Evolutionary conservation across 345 rosid genomes (phyloP), one percentile per base, ranked within the genome.

Genomic region (Salix udensis): DNA sequence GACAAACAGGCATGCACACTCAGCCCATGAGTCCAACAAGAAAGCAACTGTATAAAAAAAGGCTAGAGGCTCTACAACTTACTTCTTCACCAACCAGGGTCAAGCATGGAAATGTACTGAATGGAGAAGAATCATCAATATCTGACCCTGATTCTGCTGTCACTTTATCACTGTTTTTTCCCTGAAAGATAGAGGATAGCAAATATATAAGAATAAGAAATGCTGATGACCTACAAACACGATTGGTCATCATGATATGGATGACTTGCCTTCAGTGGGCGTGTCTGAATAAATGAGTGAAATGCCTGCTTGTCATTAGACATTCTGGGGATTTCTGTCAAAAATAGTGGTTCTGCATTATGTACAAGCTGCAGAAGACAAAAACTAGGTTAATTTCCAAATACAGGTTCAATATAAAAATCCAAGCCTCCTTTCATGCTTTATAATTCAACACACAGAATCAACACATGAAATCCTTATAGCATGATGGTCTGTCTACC

Each of bases 41-140:
- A 58, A 58, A 24, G 28, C 28, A 58, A 58, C 15, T 3, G 6
- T 23, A 58, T 11, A 68, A n/a, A 60, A 65, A 72, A 30, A n/a
- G 53, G 71, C 18, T 34, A 68, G 71, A 71, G 34, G 65, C 65
- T 78, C 70, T 80, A 50, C 34, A 44, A 77, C 87, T 89, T 87
- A 93, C 98, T 78, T 95, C 93, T 80, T 90, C 91, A 68, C 81
- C 88, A 80, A 83, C 83, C 30, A 87, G 82, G 46, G 82, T 84
- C 80, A 84, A 83, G 74, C 77, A 75, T 73, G 90, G 77, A 80
- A 84, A 76, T 39, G 79, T 24, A 24, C 86, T 89, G 67, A 67
- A 50, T 62, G 88, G 85, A 77, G 92, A 87, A 82, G 77, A 75
- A 82, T 83, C 90, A 73, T 87, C 92, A 75, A 87, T 77, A 78